phyloP scores from a whole-genome alignment of 2,329 filamentous ascomycete species.

The Nemania sp. region DNA sequence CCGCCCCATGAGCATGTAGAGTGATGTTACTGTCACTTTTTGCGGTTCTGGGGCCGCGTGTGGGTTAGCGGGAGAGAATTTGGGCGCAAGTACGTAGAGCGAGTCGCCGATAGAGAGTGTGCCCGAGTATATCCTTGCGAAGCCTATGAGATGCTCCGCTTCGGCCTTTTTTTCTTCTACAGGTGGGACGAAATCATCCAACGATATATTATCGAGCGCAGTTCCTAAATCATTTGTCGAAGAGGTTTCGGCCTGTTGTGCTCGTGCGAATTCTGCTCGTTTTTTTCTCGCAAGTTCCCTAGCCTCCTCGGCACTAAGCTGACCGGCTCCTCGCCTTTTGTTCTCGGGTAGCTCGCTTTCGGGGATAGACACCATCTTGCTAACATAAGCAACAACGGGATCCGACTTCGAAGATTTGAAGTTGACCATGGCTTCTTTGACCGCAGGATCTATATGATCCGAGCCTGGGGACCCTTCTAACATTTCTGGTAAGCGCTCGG shows the following conservation, averaged over 20 bases:
- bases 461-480: constrained; percentile 79
- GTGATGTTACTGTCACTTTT: constrained; percentile 80
- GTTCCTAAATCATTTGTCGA: constrained; percentile 60
- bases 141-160: constrained; percentile 88
- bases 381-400: constrained; percentile 91
- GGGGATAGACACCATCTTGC: constrained; percentile 96
- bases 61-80: constrained; percentile 82
- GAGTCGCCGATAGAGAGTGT: constrained; percentile 86
- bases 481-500: constrained; percentile 75
- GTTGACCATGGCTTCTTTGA: constrained; percentile 79
- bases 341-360: constrained; percentile 91
- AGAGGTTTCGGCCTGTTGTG: constrained; percentile 63
- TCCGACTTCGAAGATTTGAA: constrained; percentile 73
- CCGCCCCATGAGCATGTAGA: constrained; percentile 96
- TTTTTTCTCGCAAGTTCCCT: constrained; percentile 85
- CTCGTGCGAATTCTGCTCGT: constrained; percentile 81
- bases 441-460: constrained; percentile 65
- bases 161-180: constrained; percentile 65
- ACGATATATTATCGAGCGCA: constrained; percentile 62
- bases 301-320: constrained; percentile 86
- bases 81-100: constrained; percentile 88
- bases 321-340: constrained; percentile 69
- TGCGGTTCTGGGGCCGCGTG: constrained; percentile 72
- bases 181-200: constrained; percentile 56
- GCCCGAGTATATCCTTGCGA: constrained; percentile 91